These are phyloP conservation scores for Sarocladium oryzae DNA, from an alignment of 2,329 filamentous ascomycete genomes.

Conservation along the genomic window DNA sequence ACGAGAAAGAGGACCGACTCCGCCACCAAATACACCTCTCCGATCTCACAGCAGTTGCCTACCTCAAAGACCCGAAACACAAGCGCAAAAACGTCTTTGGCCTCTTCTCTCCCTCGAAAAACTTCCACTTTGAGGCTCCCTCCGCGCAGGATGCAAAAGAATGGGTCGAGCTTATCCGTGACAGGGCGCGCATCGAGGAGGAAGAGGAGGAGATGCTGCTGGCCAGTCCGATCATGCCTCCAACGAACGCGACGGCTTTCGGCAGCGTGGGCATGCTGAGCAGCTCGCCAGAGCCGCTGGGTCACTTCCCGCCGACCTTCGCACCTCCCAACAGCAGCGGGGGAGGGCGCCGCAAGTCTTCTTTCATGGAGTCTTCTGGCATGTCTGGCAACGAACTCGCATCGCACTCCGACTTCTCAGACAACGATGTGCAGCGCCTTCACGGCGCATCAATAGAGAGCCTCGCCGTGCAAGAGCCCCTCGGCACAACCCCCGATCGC, in stretches of 20 bases:
- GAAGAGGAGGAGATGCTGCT: constrained; percentile 80
- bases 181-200: constrained; percentile 76
- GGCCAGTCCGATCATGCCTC: constrained; percentile 54
- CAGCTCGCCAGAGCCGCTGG: constrained; percentile 55
- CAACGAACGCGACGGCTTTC: constrained; percentile 16
- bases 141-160: constrained; percentile 69
- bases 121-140: constrained; percentile 80
- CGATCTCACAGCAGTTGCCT: constrained; percentile 84
- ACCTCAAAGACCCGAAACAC: constrained; percentile 82
- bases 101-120: constrained; percentile 83
- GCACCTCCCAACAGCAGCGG: constrained; percentile 17
- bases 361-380: constrained; percentile 58
- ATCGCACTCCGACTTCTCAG: constrained; percentile 84
- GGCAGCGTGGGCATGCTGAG: constrained; percentile 40
- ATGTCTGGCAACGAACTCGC: constrained; percentile 60
- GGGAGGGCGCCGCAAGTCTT: constrained; percentile 47
- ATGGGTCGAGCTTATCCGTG: constrained; percentile 79
- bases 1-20: constrained; percentile 81
- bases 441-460: constrained; percentile 48
- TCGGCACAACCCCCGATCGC: constrained; percentile 13
- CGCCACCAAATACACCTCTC: constrained; percentile 82
- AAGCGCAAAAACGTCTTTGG: constrained; percentile 85
- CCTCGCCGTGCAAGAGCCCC: constrained; percentile 30
- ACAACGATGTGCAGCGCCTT: constrained; percentile 47
- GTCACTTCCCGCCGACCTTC: constrained; percentile 26